phyloP scores from a whole-genome alignment of 208 protist genomes.

The Trypanosoma platydactyli region DNA sequence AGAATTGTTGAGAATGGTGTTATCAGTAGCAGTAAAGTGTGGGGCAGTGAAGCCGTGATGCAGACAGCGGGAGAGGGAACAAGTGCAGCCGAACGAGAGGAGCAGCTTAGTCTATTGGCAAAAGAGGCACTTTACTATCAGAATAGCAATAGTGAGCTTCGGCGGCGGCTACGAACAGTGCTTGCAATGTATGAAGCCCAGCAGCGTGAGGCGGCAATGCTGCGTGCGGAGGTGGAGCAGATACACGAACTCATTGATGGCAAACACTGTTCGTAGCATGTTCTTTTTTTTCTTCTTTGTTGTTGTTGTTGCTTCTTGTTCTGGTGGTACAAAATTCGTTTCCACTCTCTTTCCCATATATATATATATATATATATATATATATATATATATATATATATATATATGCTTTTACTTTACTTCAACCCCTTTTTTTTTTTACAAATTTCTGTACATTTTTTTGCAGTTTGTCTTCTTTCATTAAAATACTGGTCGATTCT shows the following conservation, averaged over 20 bases:
- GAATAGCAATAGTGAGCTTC: conserved; percentile 53
- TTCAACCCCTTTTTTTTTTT: conserved; percentile 19
- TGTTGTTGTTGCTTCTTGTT: conserved; percentile 1
- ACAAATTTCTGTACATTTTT: conserved; percentile 20
- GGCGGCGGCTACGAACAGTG: conserved; percentile 49
- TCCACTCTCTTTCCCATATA: neutral
- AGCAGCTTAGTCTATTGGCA: conserved; percentile 54
- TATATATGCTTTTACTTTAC: no score
- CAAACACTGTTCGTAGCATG: conserved; percentile 1
- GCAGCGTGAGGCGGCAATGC: conserved; percentile 53
- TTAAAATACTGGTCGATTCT: conserved; percentile 3
- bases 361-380: conserved; percentile 14
- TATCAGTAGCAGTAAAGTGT: neutral
- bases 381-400: no score
- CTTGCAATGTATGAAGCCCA: conserved; percentile 56
- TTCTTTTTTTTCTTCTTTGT: neutral
- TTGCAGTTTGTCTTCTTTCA: conserved; percentile 4
- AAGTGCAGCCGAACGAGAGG: conserved; percentile 21
- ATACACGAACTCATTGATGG: conserved; percentile 36
- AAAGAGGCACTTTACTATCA: conserved; percentile 67
- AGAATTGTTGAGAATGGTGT: neutral
- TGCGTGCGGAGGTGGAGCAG: conserved; percentile 68
- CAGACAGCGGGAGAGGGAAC: neutral
- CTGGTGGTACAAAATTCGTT: neutral
- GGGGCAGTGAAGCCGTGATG: neutral